Evolutionary conservation across 1,139 yeast genomes (phyloP), one percentile per base, ranked within the genome.

Genomic region (Torulaspora pretoriensis): DNA sequence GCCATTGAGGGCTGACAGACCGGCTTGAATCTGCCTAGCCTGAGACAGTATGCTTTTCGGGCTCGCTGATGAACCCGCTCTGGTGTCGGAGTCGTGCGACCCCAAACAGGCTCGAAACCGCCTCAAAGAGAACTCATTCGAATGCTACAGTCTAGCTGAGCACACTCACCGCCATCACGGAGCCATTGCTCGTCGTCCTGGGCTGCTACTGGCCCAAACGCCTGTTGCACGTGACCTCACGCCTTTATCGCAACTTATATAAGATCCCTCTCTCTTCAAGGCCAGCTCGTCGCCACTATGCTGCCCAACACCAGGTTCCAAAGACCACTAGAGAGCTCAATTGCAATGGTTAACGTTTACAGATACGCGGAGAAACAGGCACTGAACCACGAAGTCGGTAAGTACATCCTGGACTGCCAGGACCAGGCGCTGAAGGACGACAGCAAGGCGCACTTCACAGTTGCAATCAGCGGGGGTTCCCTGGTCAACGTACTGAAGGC

Each of bases 381-480:
- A 23, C 81, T 83, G 35, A 83, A 89, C 50, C 64, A 68, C 36
- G 73, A 80, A 2, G 77, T 83, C 40, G 89, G 71, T 9, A 53
- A 56, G 41, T 76, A 75, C 58, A 70, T 84, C 33, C 56, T 83
- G 27, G 65, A 72, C 42, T 64, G 72, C 41, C 92, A 84, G 63
- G 69, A 80, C 50, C 63, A 68, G 25, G 80, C 80, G 2, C 67
- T 83, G 48, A 56, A 63, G 23, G 25, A 24, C 4, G 41, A 46
- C 12, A 38, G 41, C 24, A 33, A 62, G 59, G 35, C 68, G 58
- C 46, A 62, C 22, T 90, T 90, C 68, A 78, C 77, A 54, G 73
- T 90, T 50, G 97, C 96, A 17, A 74, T 90, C 38, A 83, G 94
- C 46, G 97, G 97, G 34, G 97, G 97, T 1, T 87, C 96, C 3